Evolutionary conservation across 352 stramenopile species (phyloP).

Genomic region (Globisporangium spinosum): DNA sequence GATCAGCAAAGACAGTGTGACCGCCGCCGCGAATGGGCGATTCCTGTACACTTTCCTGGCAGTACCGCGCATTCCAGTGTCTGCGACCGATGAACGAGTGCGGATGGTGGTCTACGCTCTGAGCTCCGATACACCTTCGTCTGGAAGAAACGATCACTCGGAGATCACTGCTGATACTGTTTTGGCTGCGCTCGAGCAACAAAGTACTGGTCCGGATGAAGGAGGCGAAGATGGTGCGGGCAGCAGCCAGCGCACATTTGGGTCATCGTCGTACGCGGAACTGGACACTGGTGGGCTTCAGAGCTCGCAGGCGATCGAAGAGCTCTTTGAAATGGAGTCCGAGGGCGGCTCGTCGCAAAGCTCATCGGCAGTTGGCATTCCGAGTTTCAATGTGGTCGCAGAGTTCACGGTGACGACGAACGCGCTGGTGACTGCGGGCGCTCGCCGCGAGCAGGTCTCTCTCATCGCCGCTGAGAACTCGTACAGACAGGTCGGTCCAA

Average conservation of each 20-base stretch:
- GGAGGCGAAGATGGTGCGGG: conserved; percentile 22
- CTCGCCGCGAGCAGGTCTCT: conserved; percentile 55
- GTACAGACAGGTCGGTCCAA: conserved; percentile 63
- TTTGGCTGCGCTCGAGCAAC: conserved; percentile 63
- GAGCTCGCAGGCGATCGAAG: conserved; percentile 59
- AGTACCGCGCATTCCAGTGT: conserved; percentile 71
- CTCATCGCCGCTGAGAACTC: conserved; percentile 66
- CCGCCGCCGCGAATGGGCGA: conserved; percentile 28
- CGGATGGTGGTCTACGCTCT: conserved; percentile 75
- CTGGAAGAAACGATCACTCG: conserved; percentile 53
- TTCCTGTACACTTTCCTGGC: conserved; percentile 82
- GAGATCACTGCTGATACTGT: conserved; percentile 73
- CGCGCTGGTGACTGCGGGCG: conserved; percentile 55
- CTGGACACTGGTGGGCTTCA: conserved; percentile 27
- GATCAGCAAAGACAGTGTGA: conserved; percentile 41
- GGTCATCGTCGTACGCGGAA: conserved; percentile 45
- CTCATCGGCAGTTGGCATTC: conserved; percentile 22
- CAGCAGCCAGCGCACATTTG: conserved; percentile 39
- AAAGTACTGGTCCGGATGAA: conserved; percentile 42
- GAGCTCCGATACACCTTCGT: conserved; percentile 29
- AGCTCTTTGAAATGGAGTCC: conserved; percentile 80
- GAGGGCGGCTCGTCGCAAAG: conserved; percentile 44
- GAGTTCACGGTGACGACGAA: conserved; percentile 77
- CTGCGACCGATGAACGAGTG: conserved; percentile 55
- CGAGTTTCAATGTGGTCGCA: conserved; percentile 53